Percentiles rank a stretch among this genome's conserved stretches.
Evolutionary conservation across 805 yeast genomes (phyloP).

Genomic region (Wilhelminamyces savonicus): DNA sequence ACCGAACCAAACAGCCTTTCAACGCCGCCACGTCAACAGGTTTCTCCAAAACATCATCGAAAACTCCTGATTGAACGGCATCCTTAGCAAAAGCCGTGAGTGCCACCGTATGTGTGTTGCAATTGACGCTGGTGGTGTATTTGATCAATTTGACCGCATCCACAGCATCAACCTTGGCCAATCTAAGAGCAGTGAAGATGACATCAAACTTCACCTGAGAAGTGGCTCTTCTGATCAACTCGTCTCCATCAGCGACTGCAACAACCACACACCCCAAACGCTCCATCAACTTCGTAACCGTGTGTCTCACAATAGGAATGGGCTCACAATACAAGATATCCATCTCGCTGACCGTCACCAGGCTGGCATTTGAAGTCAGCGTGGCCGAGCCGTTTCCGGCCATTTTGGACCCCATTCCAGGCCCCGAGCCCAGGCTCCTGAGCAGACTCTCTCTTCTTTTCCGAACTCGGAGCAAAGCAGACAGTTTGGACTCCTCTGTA

Average conservation of each 20-base stretch:
- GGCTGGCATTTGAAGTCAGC: not conserved
- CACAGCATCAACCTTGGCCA: conserved; percentile 60
- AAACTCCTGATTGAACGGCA: conserved; percentile 47
- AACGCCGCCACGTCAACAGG: conserved; percentile 39
- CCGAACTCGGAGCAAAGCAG: conserved; percentile 47
- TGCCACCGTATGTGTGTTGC: conserved; percentile 71
- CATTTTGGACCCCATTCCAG: not conserved
- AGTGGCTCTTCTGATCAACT: conserved; percentile 72
- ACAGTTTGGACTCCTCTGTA: conserved; percentile 49
- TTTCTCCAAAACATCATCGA: conserved; percentile 69
- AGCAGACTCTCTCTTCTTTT: conserved; percentile 50
- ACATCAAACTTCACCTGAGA: conserved; percentile 80
- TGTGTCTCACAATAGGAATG: conserved; percentile 71
- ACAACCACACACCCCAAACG: conserved; percentile 76
- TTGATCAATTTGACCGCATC: conserved; percentile 75
- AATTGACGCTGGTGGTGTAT: conserved; percentile 71
- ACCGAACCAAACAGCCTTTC: too few species aligned
- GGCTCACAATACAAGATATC: conserved; percentile 84
- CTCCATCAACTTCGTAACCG: conserved; percentile 58
- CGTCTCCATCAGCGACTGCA: conserved; percentile 73
- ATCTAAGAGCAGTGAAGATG: conserved; percentile 67
- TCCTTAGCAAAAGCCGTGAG: conserved; percentile 68
- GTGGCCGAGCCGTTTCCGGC: not conserved
- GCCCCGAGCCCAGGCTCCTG: too few species aligned
- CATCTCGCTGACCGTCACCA: conserved; percentile 22